These are phyloP conservation scores for Phialocephala subalpina DNA, from an alignment of 2,329 filamentous ascomycete species.

Conservation along the genomic window DNA sequence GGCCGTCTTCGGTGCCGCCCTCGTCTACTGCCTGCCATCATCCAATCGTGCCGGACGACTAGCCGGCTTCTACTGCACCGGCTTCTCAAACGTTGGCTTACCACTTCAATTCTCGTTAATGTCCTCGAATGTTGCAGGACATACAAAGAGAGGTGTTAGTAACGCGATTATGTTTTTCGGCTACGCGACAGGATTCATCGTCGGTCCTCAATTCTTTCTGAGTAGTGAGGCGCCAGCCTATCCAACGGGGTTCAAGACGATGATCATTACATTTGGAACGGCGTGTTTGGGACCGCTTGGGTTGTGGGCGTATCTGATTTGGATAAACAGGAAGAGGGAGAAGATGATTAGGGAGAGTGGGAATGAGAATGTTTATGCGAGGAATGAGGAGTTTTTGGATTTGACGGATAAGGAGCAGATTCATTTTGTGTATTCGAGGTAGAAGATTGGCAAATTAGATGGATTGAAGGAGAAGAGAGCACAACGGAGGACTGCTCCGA, in stretches of 20 bases:
- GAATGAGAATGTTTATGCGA: slow-evolving; percentile 8
- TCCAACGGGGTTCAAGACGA: slow-evolving; percentile 9
- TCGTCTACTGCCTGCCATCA: slow-evolving; percentile 5
- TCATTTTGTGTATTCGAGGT: slow-evolving; percentile 10
- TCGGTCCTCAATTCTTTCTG: slow-evolving; percentile 6
- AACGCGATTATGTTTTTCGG: slow-evolving; percentile 9
- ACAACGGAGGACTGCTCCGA: not conserved
- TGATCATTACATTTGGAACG: slow-evolving; percentile 9
- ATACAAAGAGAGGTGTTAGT: slow-evolving; percentile 1
- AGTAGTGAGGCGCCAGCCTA: slow-evolving; percentile 1
- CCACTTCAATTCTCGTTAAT: slow-evolving; percentile 9
- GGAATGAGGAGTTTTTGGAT: slow-evolving; percentile 14
- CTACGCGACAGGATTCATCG: slow-evolving; percentile 11
- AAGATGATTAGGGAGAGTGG: not conserved
- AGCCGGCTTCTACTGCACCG: slow-evolving; percentile 3
- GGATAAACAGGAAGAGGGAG: slow-evolving; percentile 2
- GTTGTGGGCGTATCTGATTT: not conserved
- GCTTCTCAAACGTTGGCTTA: not conserved
- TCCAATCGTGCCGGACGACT: slow-evolving; percentile 3
- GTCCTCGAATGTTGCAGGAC: slow-evolving; percentile 7
- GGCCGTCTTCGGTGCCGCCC: not conserved
- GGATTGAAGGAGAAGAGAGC: not conserved
- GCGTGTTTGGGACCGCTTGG: not conserved
- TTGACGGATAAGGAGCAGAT: slow-evolving; percentile 14
- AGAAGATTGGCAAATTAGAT: not conserved